Conservation (phyloP, 805 yeast genomes). For the Cyberlindnera samutprakarnensis region DNA sequence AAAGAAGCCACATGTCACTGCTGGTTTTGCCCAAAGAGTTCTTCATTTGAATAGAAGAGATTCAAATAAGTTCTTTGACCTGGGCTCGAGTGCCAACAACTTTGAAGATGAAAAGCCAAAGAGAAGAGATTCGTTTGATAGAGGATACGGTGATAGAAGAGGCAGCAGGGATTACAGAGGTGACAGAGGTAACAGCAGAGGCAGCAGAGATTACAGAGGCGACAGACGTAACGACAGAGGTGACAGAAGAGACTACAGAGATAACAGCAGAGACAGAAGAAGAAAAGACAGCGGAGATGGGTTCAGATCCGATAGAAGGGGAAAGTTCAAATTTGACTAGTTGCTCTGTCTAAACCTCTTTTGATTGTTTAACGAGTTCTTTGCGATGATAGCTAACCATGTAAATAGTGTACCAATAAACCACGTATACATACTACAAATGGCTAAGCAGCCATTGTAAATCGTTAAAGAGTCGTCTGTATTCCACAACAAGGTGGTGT, state of each 20-base stretch:
- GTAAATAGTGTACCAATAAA: no score
- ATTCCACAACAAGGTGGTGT: no score
- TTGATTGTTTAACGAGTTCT: no score
- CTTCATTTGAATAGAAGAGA: slow-evolving; percentile 16
- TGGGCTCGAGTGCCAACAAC: slow-evolving; percentile 1
- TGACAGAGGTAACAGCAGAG: slow-evolving; percentile 2
- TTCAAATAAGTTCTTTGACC: slow-evolving; percentile 15
- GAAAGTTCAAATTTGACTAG: no score
- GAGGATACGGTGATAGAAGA: no score
- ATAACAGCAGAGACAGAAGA: not conserved
- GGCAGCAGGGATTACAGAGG: slow-evolving; percentile 3
- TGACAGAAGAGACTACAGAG: not conserved
- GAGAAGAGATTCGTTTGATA: no score
- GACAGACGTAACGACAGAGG: slow-evolving; percentile 1
- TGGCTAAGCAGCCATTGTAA: no score
- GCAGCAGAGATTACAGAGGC: not conserved
- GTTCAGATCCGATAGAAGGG: not conserved
- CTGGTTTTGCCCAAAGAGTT: slow-evolving; percentile 16
- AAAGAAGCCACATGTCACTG: slow-evolving; percentile 16
- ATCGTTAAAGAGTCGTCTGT: no score
- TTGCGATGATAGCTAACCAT: no score
- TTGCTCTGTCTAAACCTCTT: no score
- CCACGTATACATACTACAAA: no score
- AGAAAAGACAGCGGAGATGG: slow-evolving; percentile 1
- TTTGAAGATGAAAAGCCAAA: slow-evolving; percentile 1